Evolutionary conservation across 164 flowering plant species (phyloP).

Genomic region (Magnolia sinica): DNA sequence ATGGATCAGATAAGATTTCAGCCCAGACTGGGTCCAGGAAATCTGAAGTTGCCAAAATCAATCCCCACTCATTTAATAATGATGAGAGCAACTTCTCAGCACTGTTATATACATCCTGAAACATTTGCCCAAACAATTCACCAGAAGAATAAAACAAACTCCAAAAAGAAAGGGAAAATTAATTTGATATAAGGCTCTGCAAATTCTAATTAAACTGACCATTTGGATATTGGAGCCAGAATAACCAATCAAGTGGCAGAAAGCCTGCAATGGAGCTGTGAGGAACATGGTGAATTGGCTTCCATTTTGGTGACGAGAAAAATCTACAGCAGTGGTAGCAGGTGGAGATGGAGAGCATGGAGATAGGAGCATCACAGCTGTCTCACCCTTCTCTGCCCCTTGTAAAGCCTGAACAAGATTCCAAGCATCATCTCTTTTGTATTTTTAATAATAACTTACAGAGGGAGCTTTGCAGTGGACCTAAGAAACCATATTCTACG

Average conservation of each 20-base stretch:
- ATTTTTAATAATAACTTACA: background rate
- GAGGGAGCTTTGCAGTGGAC: background rate
- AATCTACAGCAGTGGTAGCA: conserved; percentile 31
- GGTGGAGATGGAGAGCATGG: conserved; percentile 49
- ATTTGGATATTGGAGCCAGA: conserved; percentile 58
- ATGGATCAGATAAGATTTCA: conserved; percentile 74
- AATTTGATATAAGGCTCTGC: background rate
- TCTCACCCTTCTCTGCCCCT: conserved; percentile 84
- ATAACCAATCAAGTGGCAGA: conserved; percentile 67
- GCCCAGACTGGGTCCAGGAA: conserved; percentile 79
- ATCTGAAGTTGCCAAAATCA: conserved; percentile 53
- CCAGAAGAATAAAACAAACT: background rate
- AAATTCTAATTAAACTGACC: conserved; percentile 33
- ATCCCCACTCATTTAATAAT: conserved; percentile 69
- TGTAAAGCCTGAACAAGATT: conserved; percentile 46
- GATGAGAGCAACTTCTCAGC: conserved; percentile 68
- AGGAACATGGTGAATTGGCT: conserved; percentile 83
- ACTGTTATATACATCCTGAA: conserved; percentile 54
- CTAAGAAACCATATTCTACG: background rate
- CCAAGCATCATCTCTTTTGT: background rate
- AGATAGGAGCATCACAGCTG: conserved; percentile 76
- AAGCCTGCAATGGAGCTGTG: conserved; percentile 87
- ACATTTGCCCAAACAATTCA: conserved; percentile 1
- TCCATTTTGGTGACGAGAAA: conserved; percentile 53
- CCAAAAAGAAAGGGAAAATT: background rate